Evolutionary conservation across 2,329 filamentous ascomycete genomes (phyloP), one percentile per base, ranked within the genome.

Genomic region (Monosporascus sp.): DNA sequence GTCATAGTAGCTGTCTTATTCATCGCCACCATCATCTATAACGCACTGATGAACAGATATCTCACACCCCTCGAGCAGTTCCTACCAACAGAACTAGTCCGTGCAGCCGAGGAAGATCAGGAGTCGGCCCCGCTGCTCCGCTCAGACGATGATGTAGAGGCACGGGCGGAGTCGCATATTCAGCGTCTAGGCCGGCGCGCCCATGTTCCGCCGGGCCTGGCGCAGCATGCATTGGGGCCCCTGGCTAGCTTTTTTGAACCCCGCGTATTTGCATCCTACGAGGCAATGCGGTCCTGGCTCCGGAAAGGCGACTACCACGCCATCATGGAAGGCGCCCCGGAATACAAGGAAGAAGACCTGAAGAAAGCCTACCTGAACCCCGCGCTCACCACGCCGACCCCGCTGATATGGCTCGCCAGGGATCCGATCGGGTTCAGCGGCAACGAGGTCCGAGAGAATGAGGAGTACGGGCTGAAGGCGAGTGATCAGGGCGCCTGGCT

Each of bases 361-460:
- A 20, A 53, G 17, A 62, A 55, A 45, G 66, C 65, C 3, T 69
- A 69, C 31, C 20, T 62, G 20, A 65, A 68, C 49, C 66, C 66
- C 9, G 64, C 58, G 3, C 54, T 69, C 44, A 65, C 65, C 2
- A 60, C 78, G 7, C 66, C 74, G 47, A 72, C 79, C 0, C 82
- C 82, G 3, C 65, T 85, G 5, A 72, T 89, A 27, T 89, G 85
- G 85, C 79, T 89, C 51, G 84, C 85, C 1, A 75, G 75, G 46
- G 85, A 89, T 63, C 68, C 72, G 2, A 72, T 78, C 51, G 84
- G 85, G 20, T 74, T 88, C 44, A 82, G 77, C 56, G 69, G 65
- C 53, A 81, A 85, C 61, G 85, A 88, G 63, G 73, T 86, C 49
- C 66, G 68, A 37, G 83, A 86, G 59, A 84, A 79, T 1, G 72